A percentile compares a stretch with the other conserved stretches of the same genome.
Evolutionary conservation across 2,329 filamentous ascomycete species (phyloP).

Genomic region (Paecilomyces formosus): DNA sequence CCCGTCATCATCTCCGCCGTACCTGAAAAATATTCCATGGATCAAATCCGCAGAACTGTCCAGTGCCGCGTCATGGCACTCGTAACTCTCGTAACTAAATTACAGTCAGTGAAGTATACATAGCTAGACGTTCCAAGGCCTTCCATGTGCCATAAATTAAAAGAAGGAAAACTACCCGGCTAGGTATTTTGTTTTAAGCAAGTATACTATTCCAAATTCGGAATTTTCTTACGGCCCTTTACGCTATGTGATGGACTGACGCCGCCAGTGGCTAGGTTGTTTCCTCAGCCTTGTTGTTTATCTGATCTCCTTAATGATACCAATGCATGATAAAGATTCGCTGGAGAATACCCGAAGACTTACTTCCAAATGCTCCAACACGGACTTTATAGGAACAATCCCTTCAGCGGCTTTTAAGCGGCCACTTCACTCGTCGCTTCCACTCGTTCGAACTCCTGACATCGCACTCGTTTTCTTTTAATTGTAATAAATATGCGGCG

Average conservation of each 20-base stretch:
- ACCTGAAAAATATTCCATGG: background rate
- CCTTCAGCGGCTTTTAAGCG: background rate
- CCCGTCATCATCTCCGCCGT: background rate
- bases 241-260: background rate
- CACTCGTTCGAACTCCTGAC: background rate
- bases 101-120: background rate
- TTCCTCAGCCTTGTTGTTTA: background rate
- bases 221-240: background rate
- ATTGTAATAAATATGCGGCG: slow-evolving; percentile 21
- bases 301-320: too few species aligned
- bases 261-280: background rate
- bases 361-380: background rate
- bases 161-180: background rate
- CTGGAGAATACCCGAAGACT: too few species aligned
- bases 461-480: slow-evolving; percentile 3
- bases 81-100: background rate
- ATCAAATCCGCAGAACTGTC: background rate
- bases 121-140: background rate
- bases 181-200: background rate
- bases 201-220: background rate
- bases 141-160: background rate
- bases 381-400: background rate
- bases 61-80: background rate
- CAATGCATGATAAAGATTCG: too few species aligned
- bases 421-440: background rate